Evolutionary conservation across 306 rosid genomes (phyloP), one percentile per base, ranked within the genome.

Genomic region (Quillaja saponaria): DNA sequence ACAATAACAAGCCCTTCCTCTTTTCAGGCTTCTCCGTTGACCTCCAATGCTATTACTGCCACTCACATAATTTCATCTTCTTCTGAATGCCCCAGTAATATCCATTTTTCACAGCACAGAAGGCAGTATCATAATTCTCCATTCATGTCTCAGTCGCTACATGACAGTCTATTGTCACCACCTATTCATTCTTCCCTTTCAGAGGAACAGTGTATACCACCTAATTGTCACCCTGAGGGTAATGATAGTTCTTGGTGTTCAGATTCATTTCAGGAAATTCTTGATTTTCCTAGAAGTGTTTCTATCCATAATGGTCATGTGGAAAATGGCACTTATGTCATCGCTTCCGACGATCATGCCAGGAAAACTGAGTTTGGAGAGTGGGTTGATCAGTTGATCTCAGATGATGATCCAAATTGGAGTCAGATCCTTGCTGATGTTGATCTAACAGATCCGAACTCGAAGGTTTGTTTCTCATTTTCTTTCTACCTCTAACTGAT

Each of bases 311-410:
- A 66, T 56, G 82, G 71, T 70, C 85, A 66, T 53, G 82, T 69
- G 63, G 88, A 82, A 79, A 52, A 59, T 50, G 25, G 72, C 72
- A 44, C 66, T n/a, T 58, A 80, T 71, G 81, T 45, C 57, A 56
- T 82, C 45, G 44, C 68, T 35, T 61, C 81, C 0, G 90, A 73
- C 12, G 87, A 78, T 40, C 82, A 68, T 53, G 64, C 71, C 25
- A 81, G 75, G 65, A 78, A 68, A 78, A 33, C 81, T 50, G 85
- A 84, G 64, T 79, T 74, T 17, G 80, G 85, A 75, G 91, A 82
- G 66, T 88, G 96, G 98, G 85, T 77, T 46, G 96, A 80, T 70
- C 85, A 71, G 38, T 74, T 84, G 63, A 91, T 86, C 73, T 71
- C 90, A 0, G 81, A 74, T 56, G 81, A 86, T 74, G 96, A 79